Evolutionary conservation across 305 asterid species (phyloP).

Genomic region (Petunia hybrid): DNA sequence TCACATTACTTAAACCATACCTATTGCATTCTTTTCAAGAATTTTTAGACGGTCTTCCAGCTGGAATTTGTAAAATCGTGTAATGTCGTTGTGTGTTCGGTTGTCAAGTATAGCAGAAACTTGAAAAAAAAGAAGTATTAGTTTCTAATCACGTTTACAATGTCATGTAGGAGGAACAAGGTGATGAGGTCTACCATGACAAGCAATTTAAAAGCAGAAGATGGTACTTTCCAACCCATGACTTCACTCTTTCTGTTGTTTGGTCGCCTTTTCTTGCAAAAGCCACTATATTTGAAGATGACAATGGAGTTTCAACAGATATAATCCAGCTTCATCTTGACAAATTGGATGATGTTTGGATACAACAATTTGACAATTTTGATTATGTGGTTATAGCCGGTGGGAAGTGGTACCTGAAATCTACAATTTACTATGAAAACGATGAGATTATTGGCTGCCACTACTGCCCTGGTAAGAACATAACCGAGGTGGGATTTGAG

Average conservation of each 20-base stretch:
- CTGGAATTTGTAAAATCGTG: background rate
- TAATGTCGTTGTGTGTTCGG: background rate
- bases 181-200: slow-evolving; percentile 69
- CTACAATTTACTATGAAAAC: slow-evolving; percentile 68
- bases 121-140: background rate
- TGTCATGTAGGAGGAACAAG: slow-evolving; percentile 62
- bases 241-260: slow-evolving; percentile 63
- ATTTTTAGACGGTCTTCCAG: background rate
- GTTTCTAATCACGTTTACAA: background rate
- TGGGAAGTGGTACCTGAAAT: slow-evolving; percentile 84
- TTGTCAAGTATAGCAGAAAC: background rate
- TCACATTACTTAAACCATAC: too few relatives aligned
- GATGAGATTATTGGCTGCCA: slow-evolving; percentile 70
- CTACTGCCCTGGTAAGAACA: slow-evolving; percentile 60
- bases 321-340: slow-evolving; percentile 66
- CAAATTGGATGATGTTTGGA: slow-evolving; percentile 64
- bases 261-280: slow-evolving; percentile 80
- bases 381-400: slow-evolving; percentile 64
- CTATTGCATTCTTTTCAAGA: too few relatives aligned
- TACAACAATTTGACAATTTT: slow-evolving; percentile 51
- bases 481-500: slow-evolving; percentile 65
- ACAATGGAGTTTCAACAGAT: slow-evolving; percentile 68
- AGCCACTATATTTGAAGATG: slow-evolving; percentile 64
- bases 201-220: slow-evolving; percentile 60
- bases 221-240: slow-evolving; percentile 71